A percentile compares a stretch with the other conserved stretches of the same genome.
phyloP scores from a whole-genome alignment of 2,329 filamentous ascomycete genomes.

The Fusarium chlamydosporum region DNA sequence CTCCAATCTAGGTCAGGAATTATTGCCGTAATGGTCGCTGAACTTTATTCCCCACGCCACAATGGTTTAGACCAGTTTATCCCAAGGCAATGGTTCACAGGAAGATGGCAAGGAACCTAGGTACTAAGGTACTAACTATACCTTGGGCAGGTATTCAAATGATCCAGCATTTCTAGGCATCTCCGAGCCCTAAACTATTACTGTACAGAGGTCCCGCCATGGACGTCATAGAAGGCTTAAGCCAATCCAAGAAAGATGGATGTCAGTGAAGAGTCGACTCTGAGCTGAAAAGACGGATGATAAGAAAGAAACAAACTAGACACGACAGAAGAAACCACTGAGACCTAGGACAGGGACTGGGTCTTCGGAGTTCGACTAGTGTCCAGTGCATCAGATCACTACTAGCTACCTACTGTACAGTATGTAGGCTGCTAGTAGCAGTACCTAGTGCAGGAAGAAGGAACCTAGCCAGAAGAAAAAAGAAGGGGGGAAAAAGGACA shows the following conservation, averaged over 20 bases:
- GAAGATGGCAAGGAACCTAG: too few species aligned
- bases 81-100: conserved; percentile 25
- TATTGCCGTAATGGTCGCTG: conserved; percentile 27
- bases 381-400: neutral
- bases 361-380: neutral
- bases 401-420: too few species aligned
- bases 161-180: conserved; percentile 12
- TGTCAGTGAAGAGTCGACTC: neutral
- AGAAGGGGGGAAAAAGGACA: neutral
- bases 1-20: conserved; percentile 8
- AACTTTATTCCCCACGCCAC: conserved; percentile 21
- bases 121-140: conserved; percentile 15
- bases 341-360: conserved; percentile 3
- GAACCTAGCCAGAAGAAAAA: neutral
- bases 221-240: neutral
- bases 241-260: conserved; percentile 17
- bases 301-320: neutral
- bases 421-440: too few species aligned
- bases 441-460: neutral
- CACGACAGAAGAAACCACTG: neutral
- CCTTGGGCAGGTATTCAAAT: neutral
- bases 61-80: conserved; percentile 17
- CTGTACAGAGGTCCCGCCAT: conserved; percentile 1
- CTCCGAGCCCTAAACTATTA: conserved; percentile 13
- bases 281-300: conserved; percentile 3